Evolutionary conservation across 495 filamentous ascomycete species (phyloP).

Genomic region (Daldinia childiae): DNA sequence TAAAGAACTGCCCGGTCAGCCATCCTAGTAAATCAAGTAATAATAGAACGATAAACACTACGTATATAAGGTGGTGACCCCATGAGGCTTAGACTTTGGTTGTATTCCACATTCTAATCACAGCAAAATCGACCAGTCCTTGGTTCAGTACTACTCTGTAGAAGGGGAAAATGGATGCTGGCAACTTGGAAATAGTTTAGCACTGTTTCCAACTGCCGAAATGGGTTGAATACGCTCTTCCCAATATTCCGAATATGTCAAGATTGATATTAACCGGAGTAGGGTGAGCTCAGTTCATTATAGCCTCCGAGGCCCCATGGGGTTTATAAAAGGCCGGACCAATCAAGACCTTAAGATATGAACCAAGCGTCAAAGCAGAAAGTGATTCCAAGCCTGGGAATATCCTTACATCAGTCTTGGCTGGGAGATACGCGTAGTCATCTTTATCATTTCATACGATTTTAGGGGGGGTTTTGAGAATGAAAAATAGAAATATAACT

Average conservation of each 20-base stretch:
- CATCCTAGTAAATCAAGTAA: not conserved
- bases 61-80: not conserved
- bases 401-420: not conserved
- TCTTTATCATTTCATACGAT: too few species aligned
- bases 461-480: too few species aligned
- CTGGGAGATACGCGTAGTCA: not conserved
- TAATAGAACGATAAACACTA: constrained; percentile 4
- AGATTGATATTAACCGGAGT: constrained; percentile 36
- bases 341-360: constrained; percentile 5
- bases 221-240: not conserved
- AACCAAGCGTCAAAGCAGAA: not conserved
- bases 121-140: not conserved
- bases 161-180: not conserved
- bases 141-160: not conserved
- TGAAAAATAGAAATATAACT: too few species aligned
- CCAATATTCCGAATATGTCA: not conserved
- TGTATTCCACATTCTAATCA: not conserved
- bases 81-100: constrained; percentile 15
- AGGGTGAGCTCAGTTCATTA: constrained; percentile 22
- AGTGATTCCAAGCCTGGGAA: too few species aligned
- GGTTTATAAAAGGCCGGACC: constrained; percentile 26
- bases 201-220: constrained; percentile 16
- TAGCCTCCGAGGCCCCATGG: constrained; percentile 21
- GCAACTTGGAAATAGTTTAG: not conserved
- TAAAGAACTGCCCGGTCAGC: not conserved